phyloP scores from a whole-genome alignment of 1,284 basidiomycete species.

The Ustilago sp. region DNA sequence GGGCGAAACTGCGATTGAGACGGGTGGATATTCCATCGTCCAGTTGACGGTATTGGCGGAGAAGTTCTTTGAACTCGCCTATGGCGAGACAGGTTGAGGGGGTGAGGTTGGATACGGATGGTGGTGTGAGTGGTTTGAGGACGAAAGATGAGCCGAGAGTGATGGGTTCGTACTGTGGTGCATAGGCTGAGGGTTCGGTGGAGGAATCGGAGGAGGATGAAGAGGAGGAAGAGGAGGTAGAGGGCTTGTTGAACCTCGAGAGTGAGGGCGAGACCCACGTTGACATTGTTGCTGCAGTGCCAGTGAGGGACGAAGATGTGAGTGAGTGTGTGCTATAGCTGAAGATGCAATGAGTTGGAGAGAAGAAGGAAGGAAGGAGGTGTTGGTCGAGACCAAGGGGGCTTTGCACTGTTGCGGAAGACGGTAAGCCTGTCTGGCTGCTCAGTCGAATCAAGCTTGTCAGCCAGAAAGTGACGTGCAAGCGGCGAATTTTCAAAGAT shows the following conservation, averaged over 20 bases:
- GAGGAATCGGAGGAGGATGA: conserved; percentile 4
- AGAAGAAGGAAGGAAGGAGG: background rate
- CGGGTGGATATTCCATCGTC: conserved; percentile 64
- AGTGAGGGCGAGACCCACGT: conserved; percentile 44
- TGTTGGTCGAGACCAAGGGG: background rate
- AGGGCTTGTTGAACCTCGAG: conserved; percentile 29
- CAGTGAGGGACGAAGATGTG: background rate
- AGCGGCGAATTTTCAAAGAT: background rate
- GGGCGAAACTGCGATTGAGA: conserved; percentile 58
- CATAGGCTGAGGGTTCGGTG: conserved; percentile 4
- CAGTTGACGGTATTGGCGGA: conserved; percentile 62
- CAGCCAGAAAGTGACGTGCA: background rate
- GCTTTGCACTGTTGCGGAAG: background rate
- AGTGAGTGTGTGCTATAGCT: background rate
- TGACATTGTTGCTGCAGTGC: conserved; percentile 22
- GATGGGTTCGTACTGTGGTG: conserved; percentile 34
- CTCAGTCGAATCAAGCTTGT: conserved; percentile 20
- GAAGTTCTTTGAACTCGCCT: conserved; percentile 59
- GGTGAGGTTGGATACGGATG: conserved; percentile 48
- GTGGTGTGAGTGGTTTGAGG: conserved; percentile 36
- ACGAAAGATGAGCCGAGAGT: conserved; percentile 38
- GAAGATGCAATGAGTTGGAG: background rate
- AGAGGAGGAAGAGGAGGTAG: conserved; percentile 4
- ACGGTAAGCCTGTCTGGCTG: conserved; percentile 21
- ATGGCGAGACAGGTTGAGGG: conserved; percentile 54